Percentiles rank a stretch among this genome's conserved stretches.
phyloP scores from a whole-genome alignment of 2,329 filamentous ascomycete species.

The Fulvia fulva region DNA sequence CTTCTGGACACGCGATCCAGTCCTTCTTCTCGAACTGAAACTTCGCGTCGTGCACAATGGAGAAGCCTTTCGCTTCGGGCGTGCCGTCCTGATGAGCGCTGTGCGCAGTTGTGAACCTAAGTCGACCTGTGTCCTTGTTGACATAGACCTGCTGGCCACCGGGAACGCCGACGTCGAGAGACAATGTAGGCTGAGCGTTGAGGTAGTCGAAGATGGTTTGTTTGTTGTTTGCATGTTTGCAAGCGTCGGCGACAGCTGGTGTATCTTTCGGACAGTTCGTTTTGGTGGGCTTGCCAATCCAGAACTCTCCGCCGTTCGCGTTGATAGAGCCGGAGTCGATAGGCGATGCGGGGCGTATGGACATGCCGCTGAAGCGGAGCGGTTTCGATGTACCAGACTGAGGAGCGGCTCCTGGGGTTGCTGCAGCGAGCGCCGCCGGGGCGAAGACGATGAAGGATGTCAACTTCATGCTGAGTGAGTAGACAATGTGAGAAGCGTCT shows the following conservation, averaged over 20 bases:
- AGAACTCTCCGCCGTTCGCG: constrained; percentile 20
- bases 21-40: neutral
- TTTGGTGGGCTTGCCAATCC: constrained; percentile 27
- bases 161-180: constrained; percentile 25
- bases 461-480: neutral
- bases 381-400: neutral
- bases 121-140: neutral
- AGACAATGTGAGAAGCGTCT: neutral
- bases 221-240: constrained; percentile 20
- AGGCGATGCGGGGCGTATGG: constrained; percentile 22
- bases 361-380: neutral
- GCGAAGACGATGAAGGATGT: neutral
- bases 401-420: neutral
- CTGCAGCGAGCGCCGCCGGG: neutral
- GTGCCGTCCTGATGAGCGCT: neutral
- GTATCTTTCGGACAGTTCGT: constrained; percentile 28
- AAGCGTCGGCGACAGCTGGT: constrained; percentile 2
- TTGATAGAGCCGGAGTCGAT: constrained; percentile 27
- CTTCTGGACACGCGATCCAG: neutral
- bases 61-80: neutral
- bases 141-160: constrained; percentile 32
- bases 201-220: constrained; percentile 15
- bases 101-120: neutral
- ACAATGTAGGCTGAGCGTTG: constrained; percentile 8
- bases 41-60: neutral